phyloP scores from a whole-genome alignment of 1,139 yeast species.

The Pichia inconspicua region DNA sequence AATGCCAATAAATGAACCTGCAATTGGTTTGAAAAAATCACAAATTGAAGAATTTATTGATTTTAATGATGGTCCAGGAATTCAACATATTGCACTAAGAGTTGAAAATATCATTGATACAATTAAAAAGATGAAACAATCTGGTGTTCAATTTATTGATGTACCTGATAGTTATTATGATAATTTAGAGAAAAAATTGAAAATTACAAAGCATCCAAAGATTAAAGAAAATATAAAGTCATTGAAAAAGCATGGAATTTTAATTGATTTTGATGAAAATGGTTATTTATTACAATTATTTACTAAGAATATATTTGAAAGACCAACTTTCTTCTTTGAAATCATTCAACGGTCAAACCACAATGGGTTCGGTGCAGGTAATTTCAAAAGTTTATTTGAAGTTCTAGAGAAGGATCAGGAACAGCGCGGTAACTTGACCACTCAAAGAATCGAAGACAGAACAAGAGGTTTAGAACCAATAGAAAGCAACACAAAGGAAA shows the following conservation, averaged over 20 bases:
- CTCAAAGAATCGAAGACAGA: slow-evolving; percentile 12
- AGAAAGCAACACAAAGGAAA: neutral
- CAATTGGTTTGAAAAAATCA: slow-evolving; percentile 52
- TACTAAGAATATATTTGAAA: slow-evolving; percentile 65
- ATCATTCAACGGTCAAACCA: slow-evolving; percentile 73
- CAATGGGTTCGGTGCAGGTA: slow-evolving; percentile 83
- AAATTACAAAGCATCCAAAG: slow-evolving; percentile 29
- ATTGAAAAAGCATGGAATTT: slow-evolving; percentile 39
- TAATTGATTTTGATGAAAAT: slow-evolving; percentile 66
- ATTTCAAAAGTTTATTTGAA: slow-evolving; percentile 73
- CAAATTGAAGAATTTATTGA: slow-evolving; percentile 80
- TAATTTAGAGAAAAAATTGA: slow-evolving; percentile 38
- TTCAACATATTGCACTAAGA: slow-evolving; percentile 70
- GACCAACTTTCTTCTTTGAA: slow-evolving; percentile 78
- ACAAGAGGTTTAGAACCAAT: neutral
- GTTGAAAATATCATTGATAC: slow-evolving; percentile 55
- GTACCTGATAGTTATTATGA: slow-evolving; percentile 52
- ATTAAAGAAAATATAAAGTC: slow-evolving; percentile 42
- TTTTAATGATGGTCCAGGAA: slow-evolving; percentile 70
- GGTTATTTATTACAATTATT: slow-evolving; percentile 74
- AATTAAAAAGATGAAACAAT: slow-evolving; percentile 41
- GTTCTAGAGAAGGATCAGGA: slow-evolving; percentile 61
- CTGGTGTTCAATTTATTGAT: slow-evolving; percentile 66
- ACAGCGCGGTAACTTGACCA: slow-evolving; percentile 40
- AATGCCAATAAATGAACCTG: slow-evolving; percentile 84